A percentile compares a stretch with the other conserved stretches of the same genome.
These are phyloP conservation scores for Plasmodium blacklocki DNA, from an alignment of 169 alveolate species.

Conservation along the genomic window DNA sequence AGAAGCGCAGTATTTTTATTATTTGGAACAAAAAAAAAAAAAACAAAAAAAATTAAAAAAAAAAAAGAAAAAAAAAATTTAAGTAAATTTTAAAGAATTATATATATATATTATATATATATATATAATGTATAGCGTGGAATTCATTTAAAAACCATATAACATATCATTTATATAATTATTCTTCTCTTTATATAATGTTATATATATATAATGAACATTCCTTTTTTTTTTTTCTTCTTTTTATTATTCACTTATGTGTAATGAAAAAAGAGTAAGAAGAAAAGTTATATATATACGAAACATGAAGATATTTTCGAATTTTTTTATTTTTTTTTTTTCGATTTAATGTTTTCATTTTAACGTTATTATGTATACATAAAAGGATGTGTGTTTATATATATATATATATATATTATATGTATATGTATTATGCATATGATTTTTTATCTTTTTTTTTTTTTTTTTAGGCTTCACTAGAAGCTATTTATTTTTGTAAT, in stretches of 20 bases:
- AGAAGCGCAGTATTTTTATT: too few species aligned
- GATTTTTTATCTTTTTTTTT: neutral
- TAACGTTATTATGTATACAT: conserved; percentile 10
- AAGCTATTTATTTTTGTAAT: conserved; percentile 33
- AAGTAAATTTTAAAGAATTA: neutral
- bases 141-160: neutral
- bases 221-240: neutral
- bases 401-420: conserved; percentile 17
- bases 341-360: neutral
- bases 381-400: conserved; percentile 20
- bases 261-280: neutral
- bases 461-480: conserved; percentile 72
- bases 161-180: neutral
- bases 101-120: too few species aligned
- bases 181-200: conserved; percentile 4
- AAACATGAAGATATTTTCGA: neutral
- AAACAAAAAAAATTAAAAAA: neutral
- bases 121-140: conserved; percentile 2
- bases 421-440: neutral
- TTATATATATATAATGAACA: too few species aligned
- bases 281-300: conserved; percentile 4
- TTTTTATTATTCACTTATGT: neutral
- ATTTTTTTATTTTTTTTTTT: conserved; percentile 17
- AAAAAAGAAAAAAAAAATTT: neutral
- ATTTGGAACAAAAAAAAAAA: conserved; percentile 5